Percentiles rank a stretch among this genome's conserved stretches.
Conservation (phyloP, 495 filamentous ascomycete species). For the Aspergillus carlsbadensis region DNA sequence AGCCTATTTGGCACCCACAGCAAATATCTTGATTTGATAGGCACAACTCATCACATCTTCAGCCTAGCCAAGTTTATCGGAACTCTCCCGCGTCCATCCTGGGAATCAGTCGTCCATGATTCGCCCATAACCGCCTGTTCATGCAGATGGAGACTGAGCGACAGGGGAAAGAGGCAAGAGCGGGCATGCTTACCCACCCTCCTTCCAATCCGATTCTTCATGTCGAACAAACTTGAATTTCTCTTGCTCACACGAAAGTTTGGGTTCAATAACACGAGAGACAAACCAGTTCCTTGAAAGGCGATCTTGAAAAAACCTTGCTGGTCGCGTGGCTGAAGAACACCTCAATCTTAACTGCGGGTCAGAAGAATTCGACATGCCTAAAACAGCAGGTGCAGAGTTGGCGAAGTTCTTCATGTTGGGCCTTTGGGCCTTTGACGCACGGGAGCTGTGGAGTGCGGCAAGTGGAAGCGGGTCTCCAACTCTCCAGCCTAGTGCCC, state of each 20-base stretch:
- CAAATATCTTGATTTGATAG: not conserved
- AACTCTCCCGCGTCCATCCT: not conserved
- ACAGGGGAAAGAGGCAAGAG: constrained; percentile 4
- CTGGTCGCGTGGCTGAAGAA: constrained; percentile 7
- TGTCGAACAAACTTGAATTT: not conserved
- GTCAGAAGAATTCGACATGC: constrained; percentile 6
- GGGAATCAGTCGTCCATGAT: constrained; percentile 1
- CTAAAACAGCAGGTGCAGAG: constrained; percentile 13
- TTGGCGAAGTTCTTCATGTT: not conserved
- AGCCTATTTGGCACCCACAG: not conserved
- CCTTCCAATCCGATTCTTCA: not conserved
- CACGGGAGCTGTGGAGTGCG: too few relatives aligned
- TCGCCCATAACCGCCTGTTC: constrained; percentile 2
- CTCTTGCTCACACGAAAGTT: not conserved
- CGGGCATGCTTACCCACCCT: not conserved
- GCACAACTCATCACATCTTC: constrained; percentile 10
- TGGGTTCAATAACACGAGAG: not conserved
- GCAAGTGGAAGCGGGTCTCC: not conserved
- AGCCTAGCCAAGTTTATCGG: constrained; percentile 6
- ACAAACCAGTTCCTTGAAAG: constrained; percentile 7
- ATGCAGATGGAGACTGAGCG: constrained; percentile 1
- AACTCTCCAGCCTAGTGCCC: too few relatives aligned
- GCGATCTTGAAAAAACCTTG: not conserved
- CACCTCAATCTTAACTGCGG: not conserved
- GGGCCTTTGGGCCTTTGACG: too few relatives aligned